Conservation (phyloP, 2,329 filamentous ascomycete species). For the Aspergillus quadrilineatus region DNA sequence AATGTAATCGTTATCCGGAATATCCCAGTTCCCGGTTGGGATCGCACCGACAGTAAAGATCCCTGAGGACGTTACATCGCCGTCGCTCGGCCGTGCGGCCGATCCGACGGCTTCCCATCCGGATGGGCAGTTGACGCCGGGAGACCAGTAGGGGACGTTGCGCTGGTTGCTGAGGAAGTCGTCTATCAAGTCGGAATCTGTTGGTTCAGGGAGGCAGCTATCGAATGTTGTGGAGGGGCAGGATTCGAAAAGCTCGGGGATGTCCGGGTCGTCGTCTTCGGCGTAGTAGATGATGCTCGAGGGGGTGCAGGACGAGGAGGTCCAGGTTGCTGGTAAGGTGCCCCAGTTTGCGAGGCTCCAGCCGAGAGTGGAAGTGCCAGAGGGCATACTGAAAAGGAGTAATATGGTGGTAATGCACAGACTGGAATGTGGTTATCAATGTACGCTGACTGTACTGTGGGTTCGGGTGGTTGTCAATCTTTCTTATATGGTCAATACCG, state of each 20-base stretch:
- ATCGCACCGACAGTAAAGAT: not conserved
- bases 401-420: not conserved
- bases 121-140: slow-evolving; percentile 3
- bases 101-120: slow-evolving; percentile 8
- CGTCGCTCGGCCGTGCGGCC: slow-evolving; percentile 1
- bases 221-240: not conserved
- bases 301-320: not conserved
- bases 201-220: slow-evolving; percentile 1
- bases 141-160: slow-evolving; percentile 5
- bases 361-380: slow-evolving; percentile 5
- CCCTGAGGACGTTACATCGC: not conserved
- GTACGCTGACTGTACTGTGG: no score
- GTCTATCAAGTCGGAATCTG: not conserved
- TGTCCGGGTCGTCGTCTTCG: not conserved
- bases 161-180: not conserved
- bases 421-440: no score
- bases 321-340: not conserved
- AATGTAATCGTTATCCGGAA: not conserved
- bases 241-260: not conserved
- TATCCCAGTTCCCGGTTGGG: not conserved
- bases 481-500: not conserved
- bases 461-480: not conserved
- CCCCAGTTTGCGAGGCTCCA: slow-evolving; percentile 12
- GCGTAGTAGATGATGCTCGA: not conserved
- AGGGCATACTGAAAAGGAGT: not conserved